phyloP scores from a whole-genome alignment of 192 early-diverging fungal species.

The Phlyctochytrium arcticum region DNA sequence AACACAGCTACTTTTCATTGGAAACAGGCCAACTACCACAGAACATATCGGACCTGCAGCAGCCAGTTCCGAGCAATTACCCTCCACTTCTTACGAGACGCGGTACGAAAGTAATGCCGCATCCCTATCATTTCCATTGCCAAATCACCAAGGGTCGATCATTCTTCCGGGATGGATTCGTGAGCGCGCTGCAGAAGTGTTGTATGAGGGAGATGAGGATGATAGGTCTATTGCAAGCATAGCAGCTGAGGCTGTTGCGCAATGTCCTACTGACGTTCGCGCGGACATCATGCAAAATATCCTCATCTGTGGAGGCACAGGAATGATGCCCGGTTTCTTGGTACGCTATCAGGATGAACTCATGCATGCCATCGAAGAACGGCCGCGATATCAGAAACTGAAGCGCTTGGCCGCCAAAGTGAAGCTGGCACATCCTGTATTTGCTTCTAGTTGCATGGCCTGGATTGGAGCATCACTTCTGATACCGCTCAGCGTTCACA shows the following conservation, averaged over 20 bases:
- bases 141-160: no score
- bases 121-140: no score
- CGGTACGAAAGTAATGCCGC: background rate
- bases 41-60: no score
- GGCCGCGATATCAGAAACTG: constrained; percentile 37
- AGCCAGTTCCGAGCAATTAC: no score
- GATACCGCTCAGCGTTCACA: no score
- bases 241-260: constrained; percentile 50
- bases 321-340: constrained; percentile 70
- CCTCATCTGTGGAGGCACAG: constrained; percentile 73
- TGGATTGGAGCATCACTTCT: constrained; percentile 93
- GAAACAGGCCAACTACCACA: constrained; percentile 37
- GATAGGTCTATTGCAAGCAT: constrained; percentile 58
- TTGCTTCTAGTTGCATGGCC: constrained; percentile 61
- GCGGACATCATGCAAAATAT: constrained; percentile 58
- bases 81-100: no score
- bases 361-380: constrained; percentile 40
- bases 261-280: constrained; percentile 71
- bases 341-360: constrained; percentile 61
- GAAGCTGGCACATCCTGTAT: constrained; percentile 43
- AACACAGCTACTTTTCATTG: constrained; percentile 58
- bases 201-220: constrained; percentile 71
- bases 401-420: constrained; percentile 13
- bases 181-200: constrained; percentile 71
- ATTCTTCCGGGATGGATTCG: constrained; percentile 87